Evolutionary conservation across 2,329 filamentous ascomycete genomes (phyloP).

Genomic region (Fusarium verrucosum): DNA sequence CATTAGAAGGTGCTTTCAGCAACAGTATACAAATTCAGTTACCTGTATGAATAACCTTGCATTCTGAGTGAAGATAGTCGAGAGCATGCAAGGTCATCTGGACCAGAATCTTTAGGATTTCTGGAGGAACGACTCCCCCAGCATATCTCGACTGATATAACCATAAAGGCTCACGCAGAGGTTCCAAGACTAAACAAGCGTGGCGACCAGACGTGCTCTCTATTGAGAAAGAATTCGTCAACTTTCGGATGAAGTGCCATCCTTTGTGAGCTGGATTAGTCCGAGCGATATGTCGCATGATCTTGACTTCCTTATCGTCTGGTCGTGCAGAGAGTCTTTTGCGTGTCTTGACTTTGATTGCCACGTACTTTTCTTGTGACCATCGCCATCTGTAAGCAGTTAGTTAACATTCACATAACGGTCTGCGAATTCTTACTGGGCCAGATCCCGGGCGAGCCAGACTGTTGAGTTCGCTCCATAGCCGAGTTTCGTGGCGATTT

Average conservation of each 20-base stretch:
- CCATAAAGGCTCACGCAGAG: constrained; percentile 41
- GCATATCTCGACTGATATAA: constrained; percentile 35
- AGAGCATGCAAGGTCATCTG: constrained; percentile 38
- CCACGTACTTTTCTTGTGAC: constrained; percentile 36
- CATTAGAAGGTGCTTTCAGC: background rate
- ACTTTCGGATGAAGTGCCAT: constrained; percentile 35
- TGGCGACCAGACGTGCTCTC: constrained; percentile 12
- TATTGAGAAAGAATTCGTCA: constrained; percentile 25
- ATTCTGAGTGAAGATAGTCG: constrained; percentile 40
- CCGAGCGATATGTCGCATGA: constrained; percentile 24
- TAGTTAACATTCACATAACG: background rate
- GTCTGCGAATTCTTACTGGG: constrained; percentile 9
- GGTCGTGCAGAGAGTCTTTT: background rate
- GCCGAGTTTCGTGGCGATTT: constrained; percentile 36
- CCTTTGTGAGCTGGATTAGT: constrained; percentile 22
- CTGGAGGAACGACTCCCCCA: constrained; percentile 28
- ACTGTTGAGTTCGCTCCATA: constrained; percentile 37
- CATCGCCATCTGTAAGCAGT: constrained; percentile 31
- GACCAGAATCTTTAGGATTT: constrained; percentile 34
- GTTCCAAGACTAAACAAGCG: constrained; percentile 33
- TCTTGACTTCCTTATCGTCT: constrained; percentile 23
- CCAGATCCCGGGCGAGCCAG: constrained; percentile 39
- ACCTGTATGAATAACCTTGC: constrained; percentile 36
- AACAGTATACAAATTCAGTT: background rate
- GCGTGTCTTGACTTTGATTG: constrained; percentile 36